Conservation (phyloP, 148 eudicot genomes). For the Camellia japonica region DNA sequence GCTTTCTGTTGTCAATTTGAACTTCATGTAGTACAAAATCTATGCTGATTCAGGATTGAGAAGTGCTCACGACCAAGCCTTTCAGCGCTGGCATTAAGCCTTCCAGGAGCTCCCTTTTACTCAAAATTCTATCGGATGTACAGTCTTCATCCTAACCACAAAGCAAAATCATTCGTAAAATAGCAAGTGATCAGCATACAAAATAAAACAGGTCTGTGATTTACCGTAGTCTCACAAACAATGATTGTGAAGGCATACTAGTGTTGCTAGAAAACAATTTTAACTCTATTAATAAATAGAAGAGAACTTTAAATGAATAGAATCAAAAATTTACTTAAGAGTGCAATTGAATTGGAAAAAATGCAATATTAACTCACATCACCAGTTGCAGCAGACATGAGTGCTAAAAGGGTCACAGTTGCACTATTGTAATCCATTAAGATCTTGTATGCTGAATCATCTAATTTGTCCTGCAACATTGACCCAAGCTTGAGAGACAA, state of each 20-base stretch:
- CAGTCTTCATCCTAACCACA: conserved; percentile 65
- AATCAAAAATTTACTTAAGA: background rate
- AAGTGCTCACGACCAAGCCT: conserved; percentile 58
- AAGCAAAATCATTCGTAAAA: conserved; percentile 16
- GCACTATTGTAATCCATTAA: conserved; percentile 84
- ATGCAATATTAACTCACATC: conserved; percentile 46
- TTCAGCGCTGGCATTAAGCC: conserved; percentile 76
- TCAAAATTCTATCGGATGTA: conserved; percentile 58
- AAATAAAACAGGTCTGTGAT: background rate
- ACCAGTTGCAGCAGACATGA: conserved; percentile 70
- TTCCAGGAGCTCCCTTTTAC: conserved; percentile 69
- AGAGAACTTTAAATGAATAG: too few species aligned
- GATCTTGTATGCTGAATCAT: conserved; percentile 72
- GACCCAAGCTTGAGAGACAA: conserved; percentile 13
- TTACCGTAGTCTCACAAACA: background rate
- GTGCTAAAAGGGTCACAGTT: conserved; percentile 73
- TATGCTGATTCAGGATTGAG: conserved; percentile 31
- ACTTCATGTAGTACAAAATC: background rate
- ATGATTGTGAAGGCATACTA: too few species aligned
- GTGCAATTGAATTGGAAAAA: background rate
- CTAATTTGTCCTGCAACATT: conserved; percentile 74
- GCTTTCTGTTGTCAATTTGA: conserved; percentile 4
- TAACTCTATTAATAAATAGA: too few species aligned
- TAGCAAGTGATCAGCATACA: background rate
- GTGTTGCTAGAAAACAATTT: too few species aligned